Evolutionary conservation across 1,284 basidiomycete species (phyloP).

Genomic region (Pterulicium gracile): DNA sequence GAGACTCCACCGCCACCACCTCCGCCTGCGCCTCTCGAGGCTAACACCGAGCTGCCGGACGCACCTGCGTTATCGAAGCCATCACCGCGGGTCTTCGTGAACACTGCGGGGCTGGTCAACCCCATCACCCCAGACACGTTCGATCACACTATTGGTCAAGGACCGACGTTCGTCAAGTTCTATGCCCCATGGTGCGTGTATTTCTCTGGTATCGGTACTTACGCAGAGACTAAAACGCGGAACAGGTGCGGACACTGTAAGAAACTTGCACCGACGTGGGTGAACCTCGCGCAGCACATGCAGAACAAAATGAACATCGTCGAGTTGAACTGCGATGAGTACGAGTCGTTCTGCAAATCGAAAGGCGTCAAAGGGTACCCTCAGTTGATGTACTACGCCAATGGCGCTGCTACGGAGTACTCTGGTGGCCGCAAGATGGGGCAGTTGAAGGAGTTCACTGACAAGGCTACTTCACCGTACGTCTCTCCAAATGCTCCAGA

Average conservation of each 20-base stretch:
- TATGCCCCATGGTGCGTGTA: conserved; percentile 72
- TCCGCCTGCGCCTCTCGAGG: neutral
- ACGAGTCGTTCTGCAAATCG: conserved; percentile 51
- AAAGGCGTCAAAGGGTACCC: conserved; percentile 73
- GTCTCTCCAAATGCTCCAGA: conserved; percentile 27
- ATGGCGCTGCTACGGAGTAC: conserved; percentile 54
- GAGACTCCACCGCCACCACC: conserved; percentile 8
- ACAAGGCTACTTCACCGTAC: conserved; percentile 56
- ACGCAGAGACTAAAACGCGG: neutral
- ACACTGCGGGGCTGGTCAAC: conserved; percentile 55
- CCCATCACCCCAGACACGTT: conserved; percentile 45
- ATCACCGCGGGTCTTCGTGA: conserved; percentile 24
- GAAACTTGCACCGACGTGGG: conserved; percentile 76
- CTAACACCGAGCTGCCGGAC: neutral
- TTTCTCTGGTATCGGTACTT: neutral
- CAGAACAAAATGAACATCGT: conserved; percentile 64
- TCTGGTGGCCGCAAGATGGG: conserved; percentile 56
- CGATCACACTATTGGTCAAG: conserved; percentile 34
- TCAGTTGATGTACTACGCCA: conserved; percentile 58
- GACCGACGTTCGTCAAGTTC: conserved; percentile 80
- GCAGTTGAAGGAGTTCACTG: conserved; percentile 59
- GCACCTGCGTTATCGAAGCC: conserved; percentile 11
- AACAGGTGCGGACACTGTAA: conserved; percentile 84
- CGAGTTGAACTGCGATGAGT: conserved; percentile 79
- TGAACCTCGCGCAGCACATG: conserved; percentile 58